Percentiles rank a stretch among this genome's conserved stretches.
Conservation (phyloP, 176 grass and related monocot species). For the Bothriochloa decipiens region DNA sequence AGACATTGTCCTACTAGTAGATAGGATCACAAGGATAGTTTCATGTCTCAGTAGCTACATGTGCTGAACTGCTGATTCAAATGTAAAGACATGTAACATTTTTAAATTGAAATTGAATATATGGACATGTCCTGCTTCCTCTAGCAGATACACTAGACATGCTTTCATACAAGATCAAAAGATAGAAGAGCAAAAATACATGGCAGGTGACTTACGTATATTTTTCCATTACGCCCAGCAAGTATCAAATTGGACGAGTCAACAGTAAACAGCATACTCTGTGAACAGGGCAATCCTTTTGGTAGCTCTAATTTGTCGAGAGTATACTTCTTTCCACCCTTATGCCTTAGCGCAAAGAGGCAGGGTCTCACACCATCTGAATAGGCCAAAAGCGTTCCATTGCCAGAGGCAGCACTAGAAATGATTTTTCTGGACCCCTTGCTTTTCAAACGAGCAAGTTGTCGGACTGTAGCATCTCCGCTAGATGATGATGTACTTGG, state of each 20-base stretch:
- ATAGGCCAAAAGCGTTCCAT: constrained; percentile 70
- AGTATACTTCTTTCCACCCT: constrained; percentile 55
- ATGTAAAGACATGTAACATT: background rate
- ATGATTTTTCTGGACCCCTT: constrained; percentile 71
- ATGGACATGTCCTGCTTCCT: background rate
- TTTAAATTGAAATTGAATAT: background rate
- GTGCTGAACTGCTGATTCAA: background rate
- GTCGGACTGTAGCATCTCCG: constrained; percentile 49
- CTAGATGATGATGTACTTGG: constrained; percentile 52
- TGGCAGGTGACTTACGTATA: constrained; percentile 73
- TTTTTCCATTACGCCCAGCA: constrained; percentile 74
- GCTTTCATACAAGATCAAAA: background rate
- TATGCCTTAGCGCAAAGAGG: constrained; percentile 70
- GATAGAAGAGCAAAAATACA: background rate
- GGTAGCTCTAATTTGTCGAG: constrained; percentile 65
- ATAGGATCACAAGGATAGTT: background rate
- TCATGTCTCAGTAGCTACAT: background rate
- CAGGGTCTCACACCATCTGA: constrained; percentile 61
- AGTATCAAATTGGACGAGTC: constrained; percentile 76
- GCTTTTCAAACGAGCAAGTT: constrained; percentile 62
- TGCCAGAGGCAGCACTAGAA: constrained; percentile 60
- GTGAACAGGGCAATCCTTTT: constrained; percentile 69
- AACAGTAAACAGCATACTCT: constrained; percentile 78
- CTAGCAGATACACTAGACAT: background rate
- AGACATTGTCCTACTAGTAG: background rate